Conservation (phyloP, 495 filamentous ascomycete genomes). For the Aspergillus nanangensis region DNA sequence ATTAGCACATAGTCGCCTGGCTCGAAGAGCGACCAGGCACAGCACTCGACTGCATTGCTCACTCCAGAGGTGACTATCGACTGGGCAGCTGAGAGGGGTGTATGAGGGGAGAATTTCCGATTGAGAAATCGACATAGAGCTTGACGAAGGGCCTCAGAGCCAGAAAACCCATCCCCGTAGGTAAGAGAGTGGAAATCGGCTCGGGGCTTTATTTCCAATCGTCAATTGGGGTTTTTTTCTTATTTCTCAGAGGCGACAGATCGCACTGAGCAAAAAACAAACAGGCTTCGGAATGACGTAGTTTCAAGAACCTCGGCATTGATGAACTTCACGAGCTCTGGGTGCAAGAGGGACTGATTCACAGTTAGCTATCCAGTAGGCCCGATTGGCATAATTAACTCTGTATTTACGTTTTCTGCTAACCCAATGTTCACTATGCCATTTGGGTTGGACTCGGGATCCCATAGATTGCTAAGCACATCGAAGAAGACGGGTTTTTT, state of each 20-base stretch:
- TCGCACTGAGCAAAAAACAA: no score
- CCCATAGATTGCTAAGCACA: conserved; percentile 11
- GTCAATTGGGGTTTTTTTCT: no score
- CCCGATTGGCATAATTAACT: neutral
- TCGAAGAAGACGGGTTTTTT: conserved; percentile 10
- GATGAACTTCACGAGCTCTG: conserved; percentile 10
- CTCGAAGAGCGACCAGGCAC: conserved; percentile 23
- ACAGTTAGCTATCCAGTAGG: no score
- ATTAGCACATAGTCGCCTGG: conserved; percentile 26
- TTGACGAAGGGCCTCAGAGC: conserved; percentile 17
- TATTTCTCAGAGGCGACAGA: no score
- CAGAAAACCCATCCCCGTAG: conserved; percentile 21
- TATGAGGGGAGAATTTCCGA: conserved; percentile 12
- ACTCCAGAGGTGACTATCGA: conserved; percentile 21
- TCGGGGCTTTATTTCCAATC: conserved; percentile 8
- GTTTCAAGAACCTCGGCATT: conserved; percentile 8
- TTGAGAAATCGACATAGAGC: conserved; percentile 24
- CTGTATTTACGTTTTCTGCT: conserved; percentile 13
- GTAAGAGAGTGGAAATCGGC: conserved; percentile 17
- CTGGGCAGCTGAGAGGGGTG: conserved; percentile 12
- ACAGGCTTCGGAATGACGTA: neutral
- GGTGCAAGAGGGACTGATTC: conserved; percentile 14
- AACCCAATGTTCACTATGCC: conserved; percentile 19
- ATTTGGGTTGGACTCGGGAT: conserved; percentile 15
- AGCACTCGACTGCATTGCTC: conserved; percentile 20